Percentiles rank a stretch among this genome's conserved stretches.
Conservation (phyloP, 106 monocot species). For the Allium cepa region DNA sequence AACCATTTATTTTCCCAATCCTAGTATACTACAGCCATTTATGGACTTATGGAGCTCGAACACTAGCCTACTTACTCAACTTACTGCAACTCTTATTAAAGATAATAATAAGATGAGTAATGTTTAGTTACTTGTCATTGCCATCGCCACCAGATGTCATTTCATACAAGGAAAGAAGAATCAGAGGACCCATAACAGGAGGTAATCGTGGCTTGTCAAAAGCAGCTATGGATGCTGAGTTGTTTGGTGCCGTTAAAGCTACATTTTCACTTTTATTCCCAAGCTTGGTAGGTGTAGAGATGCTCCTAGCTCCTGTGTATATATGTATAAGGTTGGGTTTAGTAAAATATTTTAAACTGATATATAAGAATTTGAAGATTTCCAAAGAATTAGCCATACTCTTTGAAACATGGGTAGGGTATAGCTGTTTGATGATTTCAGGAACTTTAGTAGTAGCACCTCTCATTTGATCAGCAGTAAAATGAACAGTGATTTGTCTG, state of each 20-base stretch:
- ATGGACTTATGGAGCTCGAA: constrained; percentile 23
- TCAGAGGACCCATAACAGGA: constrained; percentile 30
- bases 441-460: constrained; percentile 8
- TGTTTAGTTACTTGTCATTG: constrained; percentile 11
- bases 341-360: not conserved
- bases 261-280: constrained; percentile 7
- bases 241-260: not conserved
- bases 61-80: constrained; percentile 16
- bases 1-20: constrained; percentile 54
- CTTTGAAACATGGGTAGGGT: constrained; percentile 10
- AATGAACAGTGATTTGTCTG: not conserved
- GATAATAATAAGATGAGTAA: constrained; percentile 12
- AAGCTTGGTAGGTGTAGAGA: constrained; percentile 21
- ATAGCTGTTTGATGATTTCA: constrained; percentile 19
- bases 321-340: not conserved
- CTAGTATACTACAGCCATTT: constrained; percentile 36
- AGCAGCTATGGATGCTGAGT: constrained; percentile 20
- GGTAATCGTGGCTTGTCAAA: constrained; percentile 32
- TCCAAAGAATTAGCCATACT: constrained; percentile 19
- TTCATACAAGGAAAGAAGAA: constrained; percentile 24
- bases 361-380: not conserved
- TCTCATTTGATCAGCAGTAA: constrained; percentile 9
- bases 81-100: constrained; percentile 19
- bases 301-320: constrained; percentile 23
- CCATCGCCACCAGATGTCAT: constrained; percentile 17